Evolutionary conservation across 495 filamentous ascomycete species (phyloP).

Genomic region (Podospora pseudoanserina): DNA sequence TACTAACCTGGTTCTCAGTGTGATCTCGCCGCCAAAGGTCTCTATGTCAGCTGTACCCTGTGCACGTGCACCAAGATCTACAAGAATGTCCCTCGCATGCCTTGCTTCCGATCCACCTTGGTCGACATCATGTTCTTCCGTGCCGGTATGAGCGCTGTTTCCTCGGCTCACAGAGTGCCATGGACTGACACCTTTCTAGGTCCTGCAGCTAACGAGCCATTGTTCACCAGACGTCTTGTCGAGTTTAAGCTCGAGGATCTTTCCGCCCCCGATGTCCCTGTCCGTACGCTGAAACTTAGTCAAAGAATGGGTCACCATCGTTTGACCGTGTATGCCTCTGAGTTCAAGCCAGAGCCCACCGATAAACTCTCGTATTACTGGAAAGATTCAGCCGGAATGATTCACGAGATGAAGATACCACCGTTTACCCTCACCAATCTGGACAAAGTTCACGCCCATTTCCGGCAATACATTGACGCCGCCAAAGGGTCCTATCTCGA

Average conservation of each 20-base stretch:
- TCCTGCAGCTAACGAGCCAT: conserved; percentile 30
- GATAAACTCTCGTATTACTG: conserved; percentile 30
- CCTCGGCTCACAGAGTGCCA: neutral
- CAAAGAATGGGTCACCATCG: conserved; percentile 25
- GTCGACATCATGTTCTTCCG: conserved; percentile 30
- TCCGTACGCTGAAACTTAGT: conserved; percentile 24
- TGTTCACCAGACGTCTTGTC: conserved; percentile 22
- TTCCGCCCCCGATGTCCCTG: conserved; percentile 21
- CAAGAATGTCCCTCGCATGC: conserved; percentile 24
- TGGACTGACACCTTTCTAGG: conserved; percentile 13
- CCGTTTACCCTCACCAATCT: conserved; percentile 28
- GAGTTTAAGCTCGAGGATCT: conserved; percentile 21
- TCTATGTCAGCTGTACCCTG: conserved; percentile 22
- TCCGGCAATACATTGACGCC: conserved; percentile 23
- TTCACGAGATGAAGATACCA: conserved; percentile 24
- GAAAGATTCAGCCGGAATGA: conserved; percentile 17
- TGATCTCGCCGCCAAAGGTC: conserved; percentile 24
- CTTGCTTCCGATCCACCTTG: conserved; percentile 28
- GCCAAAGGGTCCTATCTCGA: conserved; percentile 26
- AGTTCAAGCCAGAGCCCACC: conserved; percentile 23
- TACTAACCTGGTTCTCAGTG: conserved; percentile 21
- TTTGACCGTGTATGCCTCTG: conserved; percentile 30
- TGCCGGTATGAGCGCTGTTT: conserved; percentile 10
- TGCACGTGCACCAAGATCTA: conserved; percentile 21
- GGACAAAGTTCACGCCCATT: conserved; percentile 18